Evolutionary conservation across 139 green algal species (phyloP), one percentile per base, ranked within the genome.

Genomic region (Tetradesmus obliquus): DNA sequence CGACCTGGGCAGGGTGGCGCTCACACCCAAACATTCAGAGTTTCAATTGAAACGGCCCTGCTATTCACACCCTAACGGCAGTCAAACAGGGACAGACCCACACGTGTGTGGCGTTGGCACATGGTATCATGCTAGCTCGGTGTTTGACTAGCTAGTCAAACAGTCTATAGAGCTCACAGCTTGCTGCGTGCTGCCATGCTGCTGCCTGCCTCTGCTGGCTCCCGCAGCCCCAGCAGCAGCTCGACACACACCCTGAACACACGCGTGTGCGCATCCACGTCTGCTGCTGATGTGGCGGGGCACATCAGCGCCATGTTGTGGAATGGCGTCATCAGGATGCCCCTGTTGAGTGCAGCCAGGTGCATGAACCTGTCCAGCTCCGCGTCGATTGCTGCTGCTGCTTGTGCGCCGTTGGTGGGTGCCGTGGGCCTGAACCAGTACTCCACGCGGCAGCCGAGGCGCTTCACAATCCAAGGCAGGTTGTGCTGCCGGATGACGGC

Each of bases 301-400:
- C 54, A 87, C 54, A 87, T 69, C 45, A 87, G 82, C 19, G 55
- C 55, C 82, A 87, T 87, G 55, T 87, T 87, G 55, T 87, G 82
- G 53, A 87, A 87, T 13, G 82, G 82, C 51, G 82, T 87, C 82
- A 87, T 32, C 55, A 87, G 51, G 13, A 87, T 51, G 82, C 82
- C 82, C 7, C 82, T 22, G 82, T 87, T 87, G 51, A 87, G 82
- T 17, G 55, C 54, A 9, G 82, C 82, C 5, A 87, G 82, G 82
- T 87, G 82, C 82, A 87, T 66, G 54, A 69, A 66, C 13, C 54
- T 13, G 54, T 87, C 82, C 54, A 87, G 17, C 3, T 69, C 82
- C 3, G 20, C 54, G 12, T 66, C 54, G 0, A 69, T 69, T 32
- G 82, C 82, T 10, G 82, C 82, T 51, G 54, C 54, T 17, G 82